Base-by-base conservation (phyloP, 2,329 filamentous ascomycete species). In the Penicillium sp. region DNA sequence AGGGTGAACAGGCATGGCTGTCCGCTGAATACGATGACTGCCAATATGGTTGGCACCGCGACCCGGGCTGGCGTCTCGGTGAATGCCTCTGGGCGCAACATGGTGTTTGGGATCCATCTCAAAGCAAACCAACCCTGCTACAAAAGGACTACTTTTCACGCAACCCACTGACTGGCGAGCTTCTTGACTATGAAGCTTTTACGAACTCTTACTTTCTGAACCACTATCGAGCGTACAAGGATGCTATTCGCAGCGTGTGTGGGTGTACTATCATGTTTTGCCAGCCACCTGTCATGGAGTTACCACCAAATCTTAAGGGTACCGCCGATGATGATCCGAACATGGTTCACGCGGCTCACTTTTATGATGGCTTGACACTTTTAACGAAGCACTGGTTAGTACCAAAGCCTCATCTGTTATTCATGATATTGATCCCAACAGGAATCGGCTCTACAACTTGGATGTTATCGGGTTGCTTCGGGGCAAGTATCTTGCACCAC, bases 31-130 rank as follows among this genome's bases (percentile, higher is more conserved):
- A 93, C 70, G 89, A 96, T 66, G 94, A 99, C 63, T 87, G 85
- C 13, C 84, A 85, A 61, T 99, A 99, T 71, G 90, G 90, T 34
- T 99, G 90, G 86, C 92, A 89, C 70, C 85, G 94, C 61, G 90
- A 96, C 68, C 83, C 89, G 0, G 87, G 81, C 8, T 99, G 94
- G 94, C 92, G 87, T 71, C 78, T 99, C n/a, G 94, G 94, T n/a
- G 86, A 95, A 73, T 97, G 94, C 69, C 73, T 99, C 38, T 99
- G 94, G 94, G 93, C 94, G 3, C 93, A 97, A 69, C 92, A 99
- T 72, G 93, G 92, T 1, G 85, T 99, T 5, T 99, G 94, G 94
- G 91, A 99, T 69, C 86, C 89, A 6, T 77, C 79, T 5, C 18
- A 31, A 44, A 20, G 26, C 5, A 89, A 83, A 2, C 91, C 97